A percentile compares a stretch with the other conserved stretches of the same genome.
phyloP scores from a whole-genome alignment of 257 asterid species.

The Nicotiana otophora region DNA sequence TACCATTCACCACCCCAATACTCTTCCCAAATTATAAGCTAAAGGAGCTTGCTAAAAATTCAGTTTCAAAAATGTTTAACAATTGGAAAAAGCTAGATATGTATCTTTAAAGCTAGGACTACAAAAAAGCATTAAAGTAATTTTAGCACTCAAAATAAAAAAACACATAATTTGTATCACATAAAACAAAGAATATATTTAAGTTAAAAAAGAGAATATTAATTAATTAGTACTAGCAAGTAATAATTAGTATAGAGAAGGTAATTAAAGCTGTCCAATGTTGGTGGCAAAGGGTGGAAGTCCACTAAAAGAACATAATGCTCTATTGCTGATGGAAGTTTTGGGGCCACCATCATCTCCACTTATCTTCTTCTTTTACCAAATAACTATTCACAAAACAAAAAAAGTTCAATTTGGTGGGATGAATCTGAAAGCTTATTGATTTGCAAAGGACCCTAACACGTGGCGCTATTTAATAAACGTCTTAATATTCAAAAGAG shows the following conservation, averaged over 20 bases:
- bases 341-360: conserved; percentile 21
- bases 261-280: conserved; percentile 25
- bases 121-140: not conserved
- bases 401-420: conserved; percentile 12
- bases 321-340: conserved; percentile 12
- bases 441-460: conserved; percentile 21
- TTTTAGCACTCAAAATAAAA: not conserved
- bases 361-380: conserved; percentile 3
- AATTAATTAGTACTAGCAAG: not conserved
- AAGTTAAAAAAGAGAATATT: not conserved
- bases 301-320: conserved; percentile 24
- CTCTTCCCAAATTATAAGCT: not conserved
- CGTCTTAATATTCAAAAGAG: not conserved
- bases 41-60: not conserved
- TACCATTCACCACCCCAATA: not conserved
- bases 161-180: not conserved
- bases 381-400: conserved; percentile 18
- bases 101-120: not conserved
- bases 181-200: not conserved
- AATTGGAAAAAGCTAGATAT: not conserved
- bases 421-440: conserved; percentile 10
- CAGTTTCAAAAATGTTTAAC: not conserved
- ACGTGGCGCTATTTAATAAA: conserved; percentile 18
- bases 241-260: not conserved
- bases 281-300: conserved; percentile 30